A percentile compares a stretch with the other conserved stretches of the same genome.
Conservation (phyloP, 345 rosid species). For the Rubroshorea leprosula region DNA sequence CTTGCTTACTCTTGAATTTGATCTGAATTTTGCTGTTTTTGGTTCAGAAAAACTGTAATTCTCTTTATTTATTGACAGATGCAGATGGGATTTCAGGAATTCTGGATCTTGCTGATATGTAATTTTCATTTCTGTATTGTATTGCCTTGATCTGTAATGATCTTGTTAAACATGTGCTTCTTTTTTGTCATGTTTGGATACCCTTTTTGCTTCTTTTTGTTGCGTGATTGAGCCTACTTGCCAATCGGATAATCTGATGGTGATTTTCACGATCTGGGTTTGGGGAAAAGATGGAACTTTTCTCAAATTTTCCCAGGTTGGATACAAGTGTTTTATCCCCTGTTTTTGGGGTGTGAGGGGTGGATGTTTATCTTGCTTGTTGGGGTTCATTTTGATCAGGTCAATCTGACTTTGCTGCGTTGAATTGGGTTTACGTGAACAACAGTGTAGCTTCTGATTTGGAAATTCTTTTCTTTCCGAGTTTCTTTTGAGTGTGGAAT, state of each 20-base stretch:
- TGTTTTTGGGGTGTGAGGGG: conserved; percentile 22
- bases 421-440: conserved; percentile 39
- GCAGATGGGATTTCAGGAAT: conserved; percentile 48
- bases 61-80: conserved; percentile 31
- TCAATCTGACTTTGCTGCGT: conserved; percentile 21
- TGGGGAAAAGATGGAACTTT: conserved; percentile 11
- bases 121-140: conserved; percentile 27
- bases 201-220: no score
- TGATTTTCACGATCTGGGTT: conserved; percentile 36
- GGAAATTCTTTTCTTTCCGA: conserved; percentile 36
- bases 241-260: conserved; percentile 12
- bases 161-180: conserved; percentile 27
- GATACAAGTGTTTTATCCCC: conserved; percentile 14
- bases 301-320: background rate
- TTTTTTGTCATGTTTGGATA: conserved; percentile 11
- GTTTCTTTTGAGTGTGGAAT: conserved; percentile 35
- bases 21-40: conserved; percentile 18
- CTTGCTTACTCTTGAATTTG: conserved; percentile 31
- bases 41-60: conserved; percentile 22
- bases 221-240: conserved; percentile 23
- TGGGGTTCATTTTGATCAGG: conserved; percentile 21
- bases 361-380: conserved; percentile 19
- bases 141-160: conserved; percentile 34
- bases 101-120: conserved; percentile 29
- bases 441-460: conserved; percentile 26